Conservation (phyloP, 306 rosid genomes). For the Psophocarpus tetragonolobus region DNA sequence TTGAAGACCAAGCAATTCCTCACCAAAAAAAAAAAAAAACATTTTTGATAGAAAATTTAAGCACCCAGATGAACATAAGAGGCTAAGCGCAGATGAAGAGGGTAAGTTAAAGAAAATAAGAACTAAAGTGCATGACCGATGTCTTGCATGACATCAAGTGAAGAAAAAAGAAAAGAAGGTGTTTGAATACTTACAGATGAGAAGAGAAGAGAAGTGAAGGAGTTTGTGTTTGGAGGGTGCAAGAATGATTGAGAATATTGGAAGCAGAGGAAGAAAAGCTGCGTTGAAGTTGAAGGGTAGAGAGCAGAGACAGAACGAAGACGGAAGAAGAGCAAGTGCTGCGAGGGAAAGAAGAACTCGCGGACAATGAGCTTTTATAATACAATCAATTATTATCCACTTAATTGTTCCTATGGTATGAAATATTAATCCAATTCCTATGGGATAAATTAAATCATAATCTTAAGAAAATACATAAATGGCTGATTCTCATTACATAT, state of each 20-base stretch:
- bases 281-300: too few relatives aligned
- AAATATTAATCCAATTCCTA: too few relatives aligned
- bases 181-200: constrained; percentile 35
- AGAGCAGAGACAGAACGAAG: not conserved
- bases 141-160: not conserved
- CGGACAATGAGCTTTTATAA: not conserved
- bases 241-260: not conserved
- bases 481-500: too few relatives aligned
- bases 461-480: too few relatives aligned
- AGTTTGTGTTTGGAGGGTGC: not conserved
- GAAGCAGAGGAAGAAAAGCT: not conserved
- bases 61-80: constrained; percentile 30
- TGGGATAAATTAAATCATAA: too few relatives aligned
- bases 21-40: not conserved
- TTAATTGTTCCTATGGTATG: not conserved
- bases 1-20: not conserved
- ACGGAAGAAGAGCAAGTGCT: not conserved
- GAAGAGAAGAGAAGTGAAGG: not conserved
- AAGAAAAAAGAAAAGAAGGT: constrained; percentile 7
- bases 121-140: constrained; percentile 5
- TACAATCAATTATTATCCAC: not conserved
- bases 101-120: not conserved
- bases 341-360: not conserved
- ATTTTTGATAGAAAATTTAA: constrained; percentile 5
- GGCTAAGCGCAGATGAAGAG: not conserved